Conservation (phyloP, 306 rosid genomes). For the Lablab purpureus region DNA sequence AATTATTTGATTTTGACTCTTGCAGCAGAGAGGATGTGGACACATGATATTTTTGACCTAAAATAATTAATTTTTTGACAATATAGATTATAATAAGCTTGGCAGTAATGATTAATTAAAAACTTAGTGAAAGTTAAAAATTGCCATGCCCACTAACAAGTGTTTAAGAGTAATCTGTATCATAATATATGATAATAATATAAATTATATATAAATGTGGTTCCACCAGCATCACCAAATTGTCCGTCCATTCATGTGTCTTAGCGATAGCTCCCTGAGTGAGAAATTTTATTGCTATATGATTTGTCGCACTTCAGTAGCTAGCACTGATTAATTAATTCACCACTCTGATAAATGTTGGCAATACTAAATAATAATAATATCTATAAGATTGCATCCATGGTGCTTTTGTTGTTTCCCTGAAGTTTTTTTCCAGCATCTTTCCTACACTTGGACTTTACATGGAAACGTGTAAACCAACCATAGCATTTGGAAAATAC, state of each 20-base stretch:
- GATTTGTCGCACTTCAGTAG: constrained; percentile 44
- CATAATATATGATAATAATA: constrained; percentile 4
- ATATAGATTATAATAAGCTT: constrained; percentile 34
- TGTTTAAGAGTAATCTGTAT: constrained; percentile 41
- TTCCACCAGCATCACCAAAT: constrained; percentile 41
- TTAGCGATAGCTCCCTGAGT: constrained; percentile 21
- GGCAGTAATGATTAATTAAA: constrained; percentile 48
- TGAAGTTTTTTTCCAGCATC: constrained; percentile 46
- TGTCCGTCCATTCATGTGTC: constrained; percentile 37
- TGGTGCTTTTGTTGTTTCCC: constrained; percentile 43
- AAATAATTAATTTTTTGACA: constrained; percentile 8
- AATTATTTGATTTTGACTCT: constrained; percentile 59
- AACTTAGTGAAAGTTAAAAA: constrained; percentile 46
- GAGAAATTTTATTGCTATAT: constrained; percentile 23
- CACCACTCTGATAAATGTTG: constrained; percentile 28
- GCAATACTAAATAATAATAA: constrained; percentile 36
- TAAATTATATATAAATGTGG: constrained; percentile 6
- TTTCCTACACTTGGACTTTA: constrained; percentile 55
- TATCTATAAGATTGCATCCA: constrained; percentile 21
- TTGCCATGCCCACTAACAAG: constrained; percentile 49
- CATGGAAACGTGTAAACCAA: constrained; percentile 49
- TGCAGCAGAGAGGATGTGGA: constrained; percentile 40
- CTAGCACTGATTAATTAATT: constrained; percentile 29
- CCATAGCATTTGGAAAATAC: constrained; percentile 42
- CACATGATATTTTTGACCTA: constrained; percentile 42